phyloP scores from a whole-genome alignment of 306 rosid species.

The Crotalaria pallida region DNA sequence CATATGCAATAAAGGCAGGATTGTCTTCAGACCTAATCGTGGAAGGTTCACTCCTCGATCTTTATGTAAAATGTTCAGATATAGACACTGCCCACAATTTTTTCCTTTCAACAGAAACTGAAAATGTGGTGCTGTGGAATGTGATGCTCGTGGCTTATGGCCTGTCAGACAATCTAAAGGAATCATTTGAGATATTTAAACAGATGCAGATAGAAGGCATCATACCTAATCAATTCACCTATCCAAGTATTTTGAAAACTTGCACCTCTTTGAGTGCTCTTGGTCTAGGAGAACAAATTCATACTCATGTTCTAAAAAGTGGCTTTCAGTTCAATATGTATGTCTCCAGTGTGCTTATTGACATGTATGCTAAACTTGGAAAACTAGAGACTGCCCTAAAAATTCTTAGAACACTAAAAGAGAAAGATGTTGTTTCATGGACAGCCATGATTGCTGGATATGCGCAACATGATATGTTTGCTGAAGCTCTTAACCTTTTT shows the following conservation, averaged over 20 bases:
- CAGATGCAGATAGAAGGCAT: conserved; percentile 77
- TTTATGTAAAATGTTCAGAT: conserved; percentile 80
- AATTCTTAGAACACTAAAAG: conserved; percentile 53
- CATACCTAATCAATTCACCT: conserved; percentile 77
- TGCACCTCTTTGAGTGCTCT: conserved; percentile 67
- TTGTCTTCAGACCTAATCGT: conserved; percentile 69
- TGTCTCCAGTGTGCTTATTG: conserved; percentile 81
- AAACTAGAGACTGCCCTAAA: conserved; percentile 53
- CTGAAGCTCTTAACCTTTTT: conserved; percentile 63
- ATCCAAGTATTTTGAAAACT: conserved; percentile 80
- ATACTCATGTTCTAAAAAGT: conserved; percentile 65
- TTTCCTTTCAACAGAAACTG: conserved; percentile 63
- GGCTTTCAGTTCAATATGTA: conserved; percentile 76
- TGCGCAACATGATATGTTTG: conserved; percentile 60
- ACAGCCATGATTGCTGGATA: conserved; percentile 92
- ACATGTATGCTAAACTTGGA: conserved; percentile 85
- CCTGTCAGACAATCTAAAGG: conserved; percentile 46
- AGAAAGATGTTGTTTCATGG: conserved; percentile 74
- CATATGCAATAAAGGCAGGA: conserved; percentile 72
- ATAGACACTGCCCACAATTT: conserved; percentile 57
- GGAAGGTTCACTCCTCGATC: conserved; percentile 89
- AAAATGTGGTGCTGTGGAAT: conserved; percentile 83
- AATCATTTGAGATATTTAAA: conserved; percentile 58
- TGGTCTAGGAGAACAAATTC: conserved; percentile 81
- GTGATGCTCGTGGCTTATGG: conserved; percentile 89